Base-by-base conservation (phyloP, 176 grass and related monocot species). In the Guadua angustifolia region DNA sequence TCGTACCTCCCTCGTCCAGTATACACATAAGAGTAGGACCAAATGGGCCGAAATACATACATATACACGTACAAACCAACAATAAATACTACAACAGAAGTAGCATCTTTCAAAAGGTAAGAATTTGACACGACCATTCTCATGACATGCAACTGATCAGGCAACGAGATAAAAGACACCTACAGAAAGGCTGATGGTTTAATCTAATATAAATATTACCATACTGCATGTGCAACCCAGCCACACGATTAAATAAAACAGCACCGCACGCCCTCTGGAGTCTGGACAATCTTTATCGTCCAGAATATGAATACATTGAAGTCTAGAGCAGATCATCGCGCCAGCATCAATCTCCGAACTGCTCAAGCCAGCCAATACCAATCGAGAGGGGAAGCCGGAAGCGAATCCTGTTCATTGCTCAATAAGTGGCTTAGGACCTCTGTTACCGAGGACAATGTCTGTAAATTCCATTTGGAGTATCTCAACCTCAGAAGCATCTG, bases 401-500 rank as follows among this genome's bases (percentile, higher is more conserved):
- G 14, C 4, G 47, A 50, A 16, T 50, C 14, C 13, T 50, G 47
- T 40, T 40, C 6, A 42, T 42, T 42, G 39, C 7, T 7, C 22
- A 44, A 8, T 43, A 13, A 22, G 3, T 60, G 7, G 26, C 46
- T 80, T 80, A 18, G 59, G 63, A 36, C 78, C 45, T 63, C 22
- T 56, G 33, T 69, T 62, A 44, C 44, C 3, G 17, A 88, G 73
- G 32, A 71, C 24, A 42, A 71, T 63, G 17, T 43, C 65, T 0
- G 63, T 33, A 42, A 83, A 67, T 60, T 81, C 65, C 66, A 72
- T 57, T 68, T 4, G 33, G n/a, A 88, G 40, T 29, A 87, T 17
- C 74, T 92, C 91, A 40, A 94, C 63, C 82, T 90, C 84, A 49
- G 84, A 60, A 69, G 55, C 77, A 65, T 85, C 50, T 66, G 39